These are phyloP conservation scores for Backusella mclennaniae DNA, from an alignment of 192 early-diverging fungal species.

Conservation along the genomic window DNA sequence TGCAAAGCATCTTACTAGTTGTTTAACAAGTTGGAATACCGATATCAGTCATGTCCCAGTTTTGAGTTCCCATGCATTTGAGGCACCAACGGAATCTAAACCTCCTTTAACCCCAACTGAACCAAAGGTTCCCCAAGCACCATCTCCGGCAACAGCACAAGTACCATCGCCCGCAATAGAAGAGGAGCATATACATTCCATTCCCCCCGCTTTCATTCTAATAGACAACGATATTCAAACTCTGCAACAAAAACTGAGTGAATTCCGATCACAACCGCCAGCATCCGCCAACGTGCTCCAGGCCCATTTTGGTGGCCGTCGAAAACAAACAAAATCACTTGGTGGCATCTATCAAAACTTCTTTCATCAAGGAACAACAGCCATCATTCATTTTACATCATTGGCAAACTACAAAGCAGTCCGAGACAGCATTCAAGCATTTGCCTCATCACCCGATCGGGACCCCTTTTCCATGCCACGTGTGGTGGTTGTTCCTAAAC, in stretches of 20 bases:
- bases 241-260: conserved; percentile 44
- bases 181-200: conserved; percentile 31
- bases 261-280: conserved; percentile 33
- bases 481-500: conserved; percentile 60
- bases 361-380: conserved; percentile 40
- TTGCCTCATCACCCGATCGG: conserved; percentile 11
- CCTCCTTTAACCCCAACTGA: not conserved
- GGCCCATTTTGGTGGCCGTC: conserved; percentile 10
- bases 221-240: conserved; percentile 58
- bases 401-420: conserved; percentile 51
- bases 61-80: not conserved
- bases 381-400: conserved; percentile 59
- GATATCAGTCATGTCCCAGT: conserved; percentile 46
- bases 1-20: conserved; percentile 50
- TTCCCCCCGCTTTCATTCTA: conserved; percentile 51
- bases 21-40: conserved; percentile 53
- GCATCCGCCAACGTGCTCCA: conserved; percentile 14
- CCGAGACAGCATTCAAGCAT: conserved; percentile 43
- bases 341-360: conserved; percentile 13
- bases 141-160: not conserved
- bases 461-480: conserved; percentile 39
- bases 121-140: not conserved
- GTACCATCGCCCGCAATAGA: conserved; percentile 30
- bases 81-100: not conserved
- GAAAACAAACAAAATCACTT: conserved; percentile 14